phyloP scores from a whole-genome alignment of 805 yeast species.

The Cyberlindnera petersonii region DNA sequence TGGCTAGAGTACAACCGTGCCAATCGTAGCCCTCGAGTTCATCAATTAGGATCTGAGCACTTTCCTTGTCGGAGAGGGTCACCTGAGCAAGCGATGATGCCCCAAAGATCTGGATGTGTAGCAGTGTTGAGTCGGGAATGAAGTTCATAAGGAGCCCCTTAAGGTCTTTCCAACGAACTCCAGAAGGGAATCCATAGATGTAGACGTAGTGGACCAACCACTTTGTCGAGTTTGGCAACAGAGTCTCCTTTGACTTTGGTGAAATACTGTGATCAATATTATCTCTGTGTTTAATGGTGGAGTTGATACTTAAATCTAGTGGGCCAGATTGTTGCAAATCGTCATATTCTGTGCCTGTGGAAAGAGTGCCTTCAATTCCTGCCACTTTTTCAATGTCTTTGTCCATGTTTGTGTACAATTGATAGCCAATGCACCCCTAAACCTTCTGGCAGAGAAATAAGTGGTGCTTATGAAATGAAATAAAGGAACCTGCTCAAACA shows the following conservation, averaged over 20 bases:
- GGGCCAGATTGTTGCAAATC: too few species aligned
- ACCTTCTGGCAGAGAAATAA: too few species aligned
- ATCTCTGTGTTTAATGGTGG: too few species aligned
- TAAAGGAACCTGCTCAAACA: too few species aligned
- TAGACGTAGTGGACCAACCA: constrained; percentile 14
- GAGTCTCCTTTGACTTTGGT: not conserved
- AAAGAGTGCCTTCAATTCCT: not conserved
- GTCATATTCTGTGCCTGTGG: too few species aligned
- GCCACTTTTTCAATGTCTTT: too few species aligned
- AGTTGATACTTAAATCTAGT: too few species aligned
- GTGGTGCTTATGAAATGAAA: too few species aligned
- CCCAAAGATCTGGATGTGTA: constrained; percentile 22
- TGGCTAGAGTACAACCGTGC: constrained; percentile 14
- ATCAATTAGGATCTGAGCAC: constrained; percentile 9
- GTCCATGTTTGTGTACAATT: too few species aligned
- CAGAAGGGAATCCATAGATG: constrained; percentile 22
- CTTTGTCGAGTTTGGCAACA: not conserved
- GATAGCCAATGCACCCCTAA: too few species aligned
- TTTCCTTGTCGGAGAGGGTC: constrained; percentile 11
- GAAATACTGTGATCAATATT: not conserved
- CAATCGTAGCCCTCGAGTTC: constrained; percentile 20
- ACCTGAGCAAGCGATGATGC: constrained; percentile 9
- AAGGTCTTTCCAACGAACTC: constrained; percentile 23
- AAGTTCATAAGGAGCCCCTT: constrained; percentile 16
- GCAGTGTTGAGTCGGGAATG: constrained; percentile 19